These are phyloP conservation scores for Serendipita sp. DNA, from an alignment of 768 basidiomycete species.

Conservation along the genomic window DNA sequence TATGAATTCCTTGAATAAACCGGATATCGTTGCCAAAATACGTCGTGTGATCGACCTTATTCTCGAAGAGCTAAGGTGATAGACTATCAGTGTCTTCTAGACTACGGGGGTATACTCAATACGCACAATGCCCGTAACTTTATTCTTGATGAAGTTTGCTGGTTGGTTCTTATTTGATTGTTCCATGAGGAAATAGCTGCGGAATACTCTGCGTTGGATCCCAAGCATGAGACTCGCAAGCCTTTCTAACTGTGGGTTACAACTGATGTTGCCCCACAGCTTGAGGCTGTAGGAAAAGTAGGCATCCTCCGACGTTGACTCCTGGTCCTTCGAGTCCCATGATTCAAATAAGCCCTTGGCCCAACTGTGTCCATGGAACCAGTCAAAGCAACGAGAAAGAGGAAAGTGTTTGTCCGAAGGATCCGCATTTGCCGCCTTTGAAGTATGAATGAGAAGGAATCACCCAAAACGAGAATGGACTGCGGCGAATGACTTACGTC, in stretches of 20 bases:
- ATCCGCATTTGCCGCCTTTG: not conserved
- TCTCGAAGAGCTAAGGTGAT: constrained; percentile 3
- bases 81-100: too few relatives aligned
- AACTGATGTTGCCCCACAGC: not conserved
- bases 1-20: constrained; percentile 9
- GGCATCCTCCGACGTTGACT: constrained; percentile 7
- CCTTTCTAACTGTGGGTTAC: not conserved
- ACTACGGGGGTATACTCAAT: not conserved
- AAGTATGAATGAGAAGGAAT: not conserved
- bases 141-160: constrained; percentile 1
- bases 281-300: constrained; percentile 3
- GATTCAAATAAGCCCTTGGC: constrained; percentile 9
- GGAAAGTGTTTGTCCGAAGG: constrained; percentile 6
- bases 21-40: constrained; percentile 6
- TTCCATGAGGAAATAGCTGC: constrained; percentile 1
- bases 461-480: not conserved
- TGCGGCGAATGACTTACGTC: not conserved
- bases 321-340: constrained; percentile 8
- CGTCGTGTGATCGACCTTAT: constrained; percentile 8
- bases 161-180: constrained; percentile 6
- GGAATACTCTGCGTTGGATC: not conserved
- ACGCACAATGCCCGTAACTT: constrained; percentile 3
- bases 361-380: constrained; percentile 8
- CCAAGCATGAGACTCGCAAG: constrained; percentile 1
- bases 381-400: constrained; percentile 7